Conservation (phyloP, 2,329 filamentous ascomycete species). For the Aspergillus melleus region DNA sequence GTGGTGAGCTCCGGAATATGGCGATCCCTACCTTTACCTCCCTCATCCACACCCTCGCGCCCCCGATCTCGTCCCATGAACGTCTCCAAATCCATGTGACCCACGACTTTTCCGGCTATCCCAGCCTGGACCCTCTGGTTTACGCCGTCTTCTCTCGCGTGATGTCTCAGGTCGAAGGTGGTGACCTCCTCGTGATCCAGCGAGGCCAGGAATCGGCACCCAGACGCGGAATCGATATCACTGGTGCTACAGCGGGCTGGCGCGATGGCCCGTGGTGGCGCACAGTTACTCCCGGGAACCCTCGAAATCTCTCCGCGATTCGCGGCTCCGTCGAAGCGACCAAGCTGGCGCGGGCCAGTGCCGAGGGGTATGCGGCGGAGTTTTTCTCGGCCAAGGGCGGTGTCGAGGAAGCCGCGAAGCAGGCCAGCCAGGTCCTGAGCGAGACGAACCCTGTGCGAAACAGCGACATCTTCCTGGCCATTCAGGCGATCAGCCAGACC, state of each 20-base stretch:
- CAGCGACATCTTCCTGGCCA: conserved; percentile 92
- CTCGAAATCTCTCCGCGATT: conserved; percentile 76
- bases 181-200: conserved; percentile 90
- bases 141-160: conserved; percentile 90
- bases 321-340: conserved; percentile 82
- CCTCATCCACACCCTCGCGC: conserved; percentile 90
- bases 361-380: conserved; percentile 82
- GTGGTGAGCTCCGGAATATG: conserved; percentile 80
- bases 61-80: conserved; percentile 95
- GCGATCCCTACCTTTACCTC: conserved; percentile 94
- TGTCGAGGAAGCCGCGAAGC: conserved; percentile 74
- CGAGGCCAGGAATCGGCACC: conserved; percentile 81
- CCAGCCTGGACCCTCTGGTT: conserved; percentile 88
- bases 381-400: conserved; percentile 80
- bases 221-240: conserved; percentile 57
- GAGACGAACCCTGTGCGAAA: conserved; percentile 87
- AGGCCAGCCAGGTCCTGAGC: conserved; percentile 75
- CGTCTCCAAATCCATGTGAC: conserved; percentile 96
- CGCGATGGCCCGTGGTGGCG: conserved; percentile 97
- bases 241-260: conserved; percentile 61
- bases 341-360: conserved; percentile 85
- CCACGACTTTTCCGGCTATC: conserved; percentile 92
- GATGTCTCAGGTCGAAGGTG: conserved; percentile 98
- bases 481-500: conserved; percentile 77
- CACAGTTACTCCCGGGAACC: conserved; percentile 53